Conservation (phyloP, 2,329 filamentous ascomycete genomes). For the Phyllosticta citribraziliensis region DNA sequence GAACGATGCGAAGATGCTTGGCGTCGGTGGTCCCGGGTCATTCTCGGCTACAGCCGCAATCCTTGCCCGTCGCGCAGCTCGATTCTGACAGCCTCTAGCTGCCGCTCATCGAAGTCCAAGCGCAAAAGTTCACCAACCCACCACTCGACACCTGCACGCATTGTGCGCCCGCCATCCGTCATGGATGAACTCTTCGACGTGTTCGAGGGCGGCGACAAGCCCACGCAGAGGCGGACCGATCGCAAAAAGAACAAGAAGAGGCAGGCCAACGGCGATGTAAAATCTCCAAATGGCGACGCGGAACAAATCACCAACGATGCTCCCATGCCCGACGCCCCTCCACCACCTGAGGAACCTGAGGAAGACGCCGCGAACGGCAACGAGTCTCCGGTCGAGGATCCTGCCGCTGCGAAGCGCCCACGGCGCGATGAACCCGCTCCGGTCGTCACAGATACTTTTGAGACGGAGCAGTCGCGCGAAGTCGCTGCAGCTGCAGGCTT, state of each 20-base stretch:
- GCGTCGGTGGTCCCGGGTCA: not conserved
- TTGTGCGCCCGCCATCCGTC: slow-evolving; percentile 7
- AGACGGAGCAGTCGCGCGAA: slow-evolving; percentile 89
- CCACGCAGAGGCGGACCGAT: slow-evolving; percentile 12
- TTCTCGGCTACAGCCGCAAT: not conserved
- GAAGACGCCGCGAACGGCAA: slow-evolving; percentile 19
- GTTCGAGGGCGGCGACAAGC: slow-evolving; percentile 29
- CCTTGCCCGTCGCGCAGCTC: not conserved
- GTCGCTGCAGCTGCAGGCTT: slow-evolving; percentile 68
- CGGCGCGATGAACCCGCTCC: slow-evolving; percentile 61
- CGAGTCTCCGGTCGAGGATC: slow-evolving; percentile 25
- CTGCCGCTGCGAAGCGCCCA: slow-evolving; percentile 49
- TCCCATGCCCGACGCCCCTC: slow-evolving; percentile 35
- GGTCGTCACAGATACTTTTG: slow-evolving; percentile 84
- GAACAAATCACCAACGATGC: slow-evolving; percentile 28
- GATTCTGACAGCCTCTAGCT: not conserved
- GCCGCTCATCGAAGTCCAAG: not conserved
- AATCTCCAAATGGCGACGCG: slow-evolving; percentile 31
- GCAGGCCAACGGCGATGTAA: slow-evolving; percentile 71
- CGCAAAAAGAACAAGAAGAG: slow-evolving; percentile 65
- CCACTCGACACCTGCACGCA: not conserved
- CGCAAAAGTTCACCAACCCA: slow-evolving; percentile 8
- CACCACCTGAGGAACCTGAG: slow-evolving; percentile 14
- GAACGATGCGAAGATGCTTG: not conserved
- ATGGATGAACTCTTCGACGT: slow-evolving; percentile 38